Conservation (phyloP, 495 filamentous ascomycete species). For the Clavariopsis aquatica region DNA sequence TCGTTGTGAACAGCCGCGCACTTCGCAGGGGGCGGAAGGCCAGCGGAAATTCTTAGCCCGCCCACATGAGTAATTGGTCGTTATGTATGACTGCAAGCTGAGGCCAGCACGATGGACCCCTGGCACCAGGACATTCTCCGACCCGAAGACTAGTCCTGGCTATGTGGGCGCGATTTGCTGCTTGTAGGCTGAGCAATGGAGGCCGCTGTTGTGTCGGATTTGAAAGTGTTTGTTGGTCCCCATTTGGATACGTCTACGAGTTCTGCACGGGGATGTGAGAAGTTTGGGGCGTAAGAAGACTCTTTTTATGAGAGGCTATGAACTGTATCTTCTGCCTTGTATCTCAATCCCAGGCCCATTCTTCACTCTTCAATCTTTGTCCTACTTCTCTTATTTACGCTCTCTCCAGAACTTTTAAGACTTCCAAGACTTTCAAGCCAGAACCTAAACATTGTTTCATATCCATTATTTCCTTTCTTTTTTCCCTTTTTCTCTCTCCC, state of each 20-base stretch:
- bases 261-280: neutral
- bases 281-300: neutral
- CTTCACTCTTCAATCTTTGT: neutral
- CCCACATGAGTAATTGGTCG: neutral
- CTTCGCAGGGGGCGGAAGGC: neutral
- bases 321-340: neutral
- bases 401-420: too few relatives aligned
- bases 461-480: neutral
- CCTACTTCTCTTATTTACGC: too few relatives aligned
- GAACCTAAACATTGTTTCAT: neutral
- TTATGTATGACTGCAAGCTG: neutral
- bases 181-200: neutral
- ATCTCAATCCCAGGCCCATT: neutral
- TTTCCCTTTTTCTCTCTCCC: neutral
- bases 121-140: neutral
- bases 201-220: neutral
- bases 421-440: too few relatives aligned
- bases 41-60: slow-evolving; percentile 1
- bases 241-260: neutral
- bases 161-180: neutral
- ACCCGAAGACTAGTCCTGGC: neutral
- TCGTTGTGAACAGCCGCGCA: neutral
- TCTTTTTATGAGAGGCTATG: neutral
- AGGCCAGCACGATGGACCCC: neutral
- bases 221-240: neutral